Base-by-base conservation (phyloP, 345 rosid species). In the Aethionema arabicum region DNA sequence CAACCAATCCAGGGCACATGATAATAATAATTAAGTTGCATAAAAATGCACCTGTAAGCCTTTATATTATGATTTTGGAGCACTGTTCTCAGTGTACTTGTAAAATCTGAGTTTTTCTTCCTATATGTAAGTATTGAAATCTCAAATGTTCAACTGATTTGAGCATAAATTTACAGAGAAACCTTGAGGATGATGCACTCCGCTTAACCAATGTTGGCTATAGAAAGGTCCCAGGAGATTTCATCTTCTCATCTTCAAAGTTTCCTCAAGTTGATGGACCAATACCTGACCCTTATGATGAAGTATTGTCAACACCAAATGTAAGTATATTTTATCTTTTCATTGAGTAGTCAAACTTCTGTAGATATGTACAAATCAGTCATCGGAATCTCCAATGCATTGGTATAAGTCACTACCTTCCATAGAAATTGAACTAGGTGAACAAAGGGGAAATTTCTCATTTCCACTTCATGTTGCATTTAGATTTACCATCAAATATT, bases 191-290 rank as follows among this genome's bases (percentile, higher is more conserved):
- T 30, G 31, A 41, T 41, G 1, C 6, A 47, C 2, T 69, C 37
- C 29, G 50, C 44, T 48, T 53, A 37, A 59, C 57, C 15, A 44
- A 11, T 46, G 33, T 32, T 31, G 50, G 56, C 9, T 7, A 32
- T 38, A 46, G 67, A 52, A 72, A 65, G 31, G 2, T 39, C 32
- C 49, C 57, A 53, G 51, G 57, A 59, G 62, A 65, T 40, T 8
- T 53, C 52, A n/a, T 54, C 39, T 52, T 57, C 66, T 52, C 79
- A 36, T 68, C 78, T 36, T 62, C 50, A 10, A 87, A 78, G 77
- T 85, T 93, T 42, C 90, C 97, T 60, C 99, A 93, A 76, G 71
- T 76, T 62, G 99, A 93, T 83, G 99, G 99, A 54, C 95, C 96
- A 43, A 79, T 78, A 52, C 97, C 99, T 59, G 99, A 87, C 76